Conservation (phyloP, 2,329 filamentous ascomycete genomes). For the Lachnellula arida region DNA sequence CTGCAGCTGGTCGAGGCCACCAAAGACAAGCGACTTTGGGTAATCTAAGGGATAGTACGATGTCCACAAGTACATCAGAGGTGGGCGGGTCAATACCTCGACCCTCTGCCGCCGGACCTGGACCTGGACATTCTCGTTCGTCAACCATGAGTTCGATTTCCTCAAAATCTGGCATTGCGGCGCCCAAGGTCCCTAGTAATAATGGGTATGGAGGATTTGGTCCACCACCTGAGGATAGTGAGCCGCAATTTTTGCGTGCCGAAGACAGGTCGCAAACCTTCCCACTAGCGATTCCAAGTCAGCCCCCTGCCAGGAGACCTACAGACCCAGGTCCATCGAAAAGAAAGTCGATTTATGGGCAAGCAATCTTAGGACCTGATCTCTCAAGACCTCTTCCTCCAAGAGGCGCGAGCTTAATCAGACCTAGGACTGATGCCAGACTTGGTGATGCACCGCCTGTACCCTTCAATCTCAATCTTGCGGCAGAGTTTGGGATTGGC, state of each 20-base stretch:
- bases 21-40: conserved; percentile 19
- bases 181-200: conserved; percentile 34
- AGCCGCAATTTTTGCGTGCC: conserved; percentile 35
- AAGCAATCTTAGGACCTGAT: conserved; percentile 27
- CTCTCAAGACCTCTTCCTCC: conserved; percentile 27
- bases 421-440: conserved; percentile 17
- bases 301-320: conserved; percentile 18
- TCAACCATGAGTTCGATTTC: conserved; percentile 22
- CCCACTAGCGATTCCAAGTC: conserved; percentile 21
- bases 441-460: conserved; percentile 23
- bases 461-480: conserved; percentile 45
- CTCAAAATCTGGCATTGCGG: conserved; percentile 15
- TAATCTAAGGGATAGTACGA: conserved; percentile 16
- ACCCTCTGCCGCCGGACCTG: conserved; percentile 19
- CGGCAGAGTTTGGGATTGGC: conserved; percentile 54
- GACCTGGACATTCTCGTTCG: conserved; percentile 21
- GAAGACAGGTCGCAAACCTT: conserved; percentile 32
- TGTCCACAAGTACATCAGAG: conserved; percentile 9
- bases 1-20: conserved; percentile 28
- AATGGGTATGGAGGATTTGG: conserved; percentile 57
- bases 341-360: conserved; percentile 21
- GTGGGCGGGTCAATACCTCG: conserved; percentile 10
- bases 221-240: conserved; percentile 37
- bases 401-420: conserved; percentile 27
- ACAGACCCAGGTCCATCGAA: conserved; percentile 19